A percentile compares a stretch with the other conserved stretches of the same genome.
Evolutionary conservation across 768 basidiomycete genomes (phyloP).

Genomic region (Asterophora parasitica): DNA sequence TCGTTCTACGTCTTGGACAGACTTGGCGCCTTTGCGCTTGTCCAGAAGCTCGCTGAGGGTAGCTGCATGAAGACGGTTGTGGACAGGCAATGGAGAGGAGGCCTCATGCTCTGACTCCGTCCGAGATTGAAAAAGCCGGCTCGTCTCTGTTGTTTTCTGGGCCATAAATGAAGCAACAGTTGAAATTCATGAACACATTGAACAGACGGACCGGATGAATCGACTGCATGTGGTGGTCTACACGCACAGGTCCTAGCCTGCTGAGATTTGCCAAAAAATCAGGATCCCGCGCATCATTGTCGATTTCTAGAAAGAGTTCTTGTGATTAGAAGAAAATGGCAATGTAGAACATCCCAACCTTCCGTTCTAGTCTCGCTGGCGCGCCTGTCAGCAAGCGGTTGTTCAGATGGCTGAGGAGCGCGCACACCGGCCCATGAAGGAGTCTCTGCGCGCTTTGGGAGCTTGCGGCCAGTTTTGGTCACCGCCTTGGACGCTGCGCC

Average conservation of each 20-base stretch:
- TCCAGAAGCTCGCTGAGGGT: conserved; percentile 57
- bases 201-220: conserved; percentile 36
- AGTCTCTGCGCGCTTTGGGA: conserved; percentile 43
- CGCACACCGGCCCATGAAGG: conserved; percentile 48
- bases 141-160: conserved; percentile 23
- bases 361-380: conserved; percentile 51
- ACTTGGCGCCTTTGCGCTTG: conserved; percentile 47
- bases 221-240: conserved; percentile 58
- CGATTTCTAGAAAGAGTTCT: conserved; percentile 40
- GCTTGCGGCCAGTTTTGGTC: conserved; percentile 55
- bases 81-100: conserved; percentile 30
- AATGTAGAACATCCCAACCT: conserved; percentile 27
- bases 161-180: conserved; percentile 7
- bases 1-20: conserved; percentile 37
- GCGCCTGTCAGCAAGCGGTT: conserved; percentile 15
- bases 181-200: conserved; percentile 14
- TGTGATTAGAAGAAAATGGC: conserved; percentile 4
- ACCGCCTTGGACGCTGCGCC: conserved; percentile 55
- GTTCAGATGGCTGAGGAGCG: conserved; percentile 24
- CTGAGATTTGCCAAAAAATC: conserved; percentile 64
- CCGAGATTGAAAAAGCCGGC: conserved; percentile 49
- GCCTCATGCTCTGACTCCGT: conserved; percentile 53
- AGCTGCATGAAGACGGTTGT: conserved; percentile 52
- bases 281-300: conserved; percentile 64
- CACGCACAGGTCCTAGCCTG: conserved; percentile 61